Conservation (phyloP, 805 yeast genomes). For the Candida fluviatilis region DNA sequence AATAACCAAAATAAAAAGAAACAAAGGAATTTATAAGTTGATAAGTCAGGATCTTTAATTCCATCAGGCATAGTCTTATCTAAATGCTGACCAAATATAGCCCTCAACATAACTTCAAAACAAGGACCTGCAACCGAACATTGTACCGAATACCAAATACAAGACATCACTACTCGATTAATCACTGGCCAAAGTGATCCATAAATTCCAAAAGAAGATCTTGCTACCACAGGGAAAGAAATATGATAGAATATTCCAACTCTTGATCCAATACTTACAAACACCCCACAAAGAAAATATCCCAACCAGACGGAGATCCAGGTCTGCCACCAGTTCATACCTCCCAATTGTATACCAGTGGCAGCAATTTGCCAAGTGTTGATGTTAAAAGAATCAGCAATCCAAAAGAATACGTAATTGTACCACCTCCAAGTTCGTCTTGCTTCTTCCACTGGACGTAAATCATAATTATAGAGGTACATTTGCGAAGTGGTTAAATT, state of each 20-base stretch:
- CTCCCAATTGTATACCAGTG: slow-evolving; percentile 68
- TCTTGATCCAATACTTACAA: slow-evolving; percentile 69
- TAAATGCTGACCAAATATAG: slow-evolving; percentile 68
- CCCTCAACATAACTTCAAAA: slow-evolving; percentile 66
- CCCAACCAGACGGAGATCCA: slow-evolving; percentile 91
- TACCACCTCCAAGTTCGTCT: slow-evolving; percentile 86
- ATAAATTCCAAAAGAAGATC: slow-evolving; percentile 83
- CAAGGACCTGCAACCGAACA: slow-evolving; percentile 83
- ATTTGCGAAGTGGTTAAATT: slow-evolving; percentile 54
- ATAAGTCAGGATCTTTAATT: slow-evolving; percentile 54
- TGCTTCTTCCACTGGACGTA: slow-evolving; percentile 69
- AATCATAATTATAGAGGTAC: slow-evolving; percentile 69
- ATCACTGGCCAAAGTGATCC: slow-evolving; percentile 86
- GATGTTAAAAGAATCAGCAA: slow-evolving; percentile 85
- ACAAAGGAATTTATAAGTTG: slow-evolving; percentile 67
- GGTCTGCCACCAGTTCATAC: slow-evolving; percentile 86
- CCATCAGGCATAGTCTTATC: slow-evolving; percentile 60
- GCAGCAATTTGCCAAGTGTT: slow-evolving; percentile 92
- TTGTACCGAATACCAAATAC: slow-evolving; percentile 87
- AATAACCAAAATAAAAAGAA: slow-evolving; percentile 81
- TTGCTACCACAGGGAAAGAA: slow-evolving; percentile 76
- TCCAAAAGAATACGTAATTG: slow-evolving; percentile 77
- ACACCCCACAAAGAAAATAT: slow-evolving; percentile 62
- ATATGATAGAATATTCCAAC: slow-evolving; percentile 79
- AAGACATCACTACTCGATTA: slow-evolving; percentile 83